Percentiles rank a stretch among this genome's conserved stretches.
Conservation (phyloP, 2,329 filamentous ascomycete species). For the Trichoderma harzianum region DNA sequence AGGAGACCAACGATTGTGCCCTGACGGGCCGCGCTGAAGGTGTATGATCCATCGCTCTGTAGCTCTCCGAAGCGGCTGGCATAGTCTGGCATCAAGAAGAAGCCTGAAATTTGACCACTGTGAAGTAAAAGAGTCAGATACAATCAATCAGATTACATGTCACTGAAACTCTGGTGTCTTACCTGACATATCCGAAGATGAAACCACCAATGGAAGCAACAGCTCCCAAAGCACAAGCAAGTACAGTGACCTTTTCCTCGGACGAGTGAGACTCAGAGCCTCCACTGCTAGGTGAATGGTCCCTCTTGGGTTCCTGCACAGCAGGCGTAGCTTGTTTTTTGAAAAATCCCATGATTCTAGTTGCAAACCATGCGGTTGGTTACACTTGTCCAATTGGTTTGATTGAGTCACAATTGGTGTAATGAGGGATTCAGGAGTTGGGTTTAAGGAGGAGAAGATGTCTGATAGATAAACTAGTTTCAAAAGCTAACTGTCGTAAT, state of each 20-base stretch:
- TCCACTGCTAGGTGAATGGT: not conserved
- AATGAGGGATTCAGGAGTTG: not conserved
- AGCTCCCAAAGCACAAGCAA: constrained; percentile 11
- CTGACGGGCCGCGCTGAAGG: constrained; percentile 6
- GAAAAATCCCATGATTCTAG: constrained; percentile 5
- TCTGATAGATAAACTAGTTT: constrained; percentile 11
- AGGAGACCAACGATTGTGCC: constrained; percentile 9
- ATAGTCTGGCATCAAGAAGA: constrained; percentile 14
- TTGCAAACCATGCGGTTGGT: not conserved
- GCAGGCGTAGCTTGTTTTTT: not conserved
- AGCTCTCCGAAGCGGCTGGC: constrained; percentile 9
- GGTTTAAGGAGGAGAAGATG: not conserved
- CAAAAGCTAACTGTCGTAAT: not conserved
- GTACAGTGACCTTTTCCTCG: not conserved
- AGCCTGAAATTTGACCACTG: constrained; percentile 15
- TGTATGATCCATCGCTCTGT: constrained; percentile 13
- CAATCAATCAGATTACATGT: not conserved
- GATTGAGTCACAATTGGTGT: not conserved
- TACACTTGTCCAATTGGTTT: not conserved
- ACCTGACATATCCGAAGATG: constrained; percentile 15
- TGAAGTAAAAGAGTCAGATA: not conserved
- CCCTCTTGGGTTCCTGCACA: not conserved
- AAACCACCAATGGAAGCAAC: constrained; percentile 10
- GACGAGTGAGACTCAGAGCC: not conserved
- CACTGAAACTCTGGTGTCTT: not conserved